These are phyloP conservation scores for Mucor lusitanicus DNA, from an alignment of 371 early-diverging fungal genomes.

Conservation along the genomic window DNA sequence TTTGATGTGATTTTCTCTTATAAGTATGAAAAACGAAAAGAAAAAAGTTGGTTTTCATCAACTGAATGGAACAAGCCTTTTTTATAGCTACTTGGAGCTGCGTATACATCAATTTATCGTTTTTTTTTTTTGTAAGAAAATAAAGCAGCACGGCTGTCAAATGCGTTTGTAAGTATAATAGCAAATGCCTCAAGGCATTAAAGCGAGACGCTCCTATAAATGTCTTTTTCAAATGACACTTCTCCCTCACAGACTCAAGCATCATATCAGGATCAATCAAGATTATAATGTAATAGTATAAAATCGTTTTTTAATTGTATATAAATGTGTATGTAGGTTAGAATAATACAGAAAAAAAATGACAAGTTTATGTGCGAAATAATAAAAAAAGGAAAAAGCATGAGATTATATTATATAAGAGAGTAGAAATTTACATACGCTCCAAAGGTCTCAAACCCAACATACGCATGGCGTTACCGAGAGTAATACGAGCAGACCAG, in stretches of 20 bases:
- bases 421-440: conserved; percentile 71
- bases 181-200: no score
- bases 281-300: background rate
- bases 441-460: conserved; percentile 82
- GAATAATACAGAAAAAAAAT: conserved; percentile 3
- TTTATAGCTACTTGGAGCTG: no score
- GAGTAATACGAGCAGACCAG: conserved; percentile 73
- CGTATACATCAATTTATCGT: no score
- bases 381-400: background rate
- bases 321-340: background rate
- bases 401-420: background rate
- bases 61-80: no score
- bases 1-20: no score
- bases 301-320: background rate
- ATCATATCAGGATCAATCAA: conserved; percentile 77
- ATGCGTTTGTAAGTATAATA: no score
- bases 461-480: conserved; percentile 84
- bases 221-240: background rate
- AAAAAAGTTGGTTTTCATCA: no score
- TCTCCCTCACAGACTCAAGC: no score
- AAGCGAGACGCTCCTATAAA: background rate
- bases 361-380: conserved; percentile 1
- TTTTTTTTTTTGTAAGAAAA: no score
- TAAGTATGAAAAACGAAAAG: no score
- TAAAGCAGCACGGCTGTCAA: no score